phyloP scores from a whole-genome alignment of 768 basidiomycete genomes.

The Podaxis carcinomalis region DNA sequence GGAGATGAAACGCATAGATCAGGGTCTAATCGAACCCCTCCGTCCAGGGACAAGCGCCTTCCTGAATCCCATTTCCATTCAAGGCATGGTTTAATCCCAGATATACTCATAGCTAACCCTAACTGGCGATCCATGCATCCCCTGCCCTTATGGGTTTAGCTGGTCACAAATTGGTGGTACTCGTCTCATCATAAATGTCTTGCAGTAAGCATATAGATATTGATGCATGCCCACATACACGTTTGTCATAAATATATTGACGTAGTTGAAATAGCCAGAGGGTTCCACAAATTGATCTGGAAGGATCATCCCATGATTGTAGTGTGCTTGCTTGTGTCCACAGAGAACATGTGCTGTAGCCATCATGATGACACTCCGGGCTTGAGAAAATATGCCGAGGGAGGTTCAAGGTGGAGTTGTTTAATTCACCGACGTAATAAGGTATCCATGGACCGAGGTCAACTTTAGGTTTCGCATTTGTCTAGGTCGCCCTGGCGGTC shows the following conservation, averaged over 20 bases:
- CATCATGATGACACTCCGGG: background rate
- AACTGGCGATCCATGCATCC: background rate
- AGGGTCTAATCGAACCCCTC: background rate
- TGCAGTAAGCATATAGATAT: too few relatives aligned
- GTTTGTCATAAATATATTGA: too few relatives aligned
- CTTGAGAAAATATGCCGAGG: background rate
- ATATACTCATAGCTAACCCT: background rate
- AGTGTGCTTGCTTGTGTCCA: too few relatives aligned
- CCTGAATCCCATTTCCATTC: background rate
- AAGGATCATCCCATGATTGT: too few relatives aligned
- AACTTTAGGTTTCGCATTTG: background rate
- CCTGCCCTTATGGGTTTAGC: background rate
- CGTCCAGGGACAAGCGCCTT: background rate
- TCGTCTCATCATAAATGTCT: background rate
- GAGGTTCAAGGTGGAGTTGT: background rate
- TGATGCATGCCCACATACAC: too few relatives aligned
- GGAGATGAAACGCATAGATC: background rate
- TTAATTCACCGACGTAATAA: background rate
- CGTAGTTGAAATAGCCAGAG: too few relatives aligned
- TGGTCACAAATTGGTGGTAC: background rate
- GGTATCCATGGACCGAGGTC: background rate
- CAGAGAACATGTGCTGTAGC: background rate
- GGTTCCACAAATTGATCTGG: too few relatives aligned
- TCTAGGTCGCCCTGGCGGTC: background rate
- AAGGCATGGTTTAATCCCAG: background rate